Conservation (phyloP, 495 filamentous ascomycete genomes). For the Penicillium verhagenii region DNA sequence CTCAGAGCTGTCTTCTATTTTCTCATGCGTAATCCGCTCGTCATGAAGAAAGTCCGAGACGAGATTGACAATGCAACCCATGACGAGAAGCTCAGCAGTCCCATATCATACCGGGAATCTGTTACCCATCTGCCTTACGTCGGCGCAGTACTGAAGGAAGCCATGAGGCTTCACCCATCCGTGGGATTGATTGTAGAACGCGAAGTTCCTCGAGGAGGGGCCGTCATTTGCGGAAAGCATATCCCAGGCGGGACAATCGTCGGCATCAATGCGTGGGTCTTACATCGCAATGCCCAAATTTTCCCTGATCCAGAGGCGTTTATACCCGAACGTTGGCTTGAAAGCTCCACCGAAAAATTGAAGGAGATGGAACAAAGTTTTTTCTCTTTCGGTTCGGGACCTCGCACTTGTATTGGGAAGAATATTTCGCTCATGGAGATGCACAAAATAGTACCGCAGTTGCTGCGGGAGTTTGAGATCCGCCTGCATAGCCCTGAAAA, state of each 20-base stretch:
- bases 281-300: not conserved
- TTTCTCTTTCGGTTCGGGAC: conserved; percentile 60
- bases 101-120: not conserved
- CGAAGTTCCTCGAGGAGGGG: not conserved
- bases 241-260: not conserved
- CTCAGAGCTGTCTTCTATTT: conserved; percentile 35
- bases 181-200: not conserved
- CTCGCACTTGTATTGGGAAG: conserved; percentile 65
- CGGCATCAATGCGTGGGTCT: not conserved
- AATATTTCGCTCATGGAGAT: conserved; percentile 79
- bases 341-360: conserved; percentile 16
- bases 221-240: not conserved
- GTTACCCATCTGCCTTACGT: not conserved
- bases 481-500: conserved; percentile 16
- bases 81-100: not conserved
- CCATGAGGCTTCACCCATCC: not conserved
- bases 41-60: not conserved
- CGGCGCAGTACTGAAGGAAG: not conserved
- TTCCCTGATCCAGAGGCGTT: conserved; percentile 25
- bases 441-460: conserved; percentile 72
- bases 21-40: not conserved
- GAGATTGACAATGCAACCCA: not conserved
- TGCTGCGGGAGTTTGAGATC: conserved; percentile 69
- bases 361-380: conserved; percentile 27
- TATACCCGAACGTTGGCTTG: conserved; percentile 30